Evolutionary conservation across 2,329 filamentous ascomycete genomes (phyloP), one percentile per base, ranked within the genome.

Genomic region (Aspergillus brunneoviolaceus): DNA sequence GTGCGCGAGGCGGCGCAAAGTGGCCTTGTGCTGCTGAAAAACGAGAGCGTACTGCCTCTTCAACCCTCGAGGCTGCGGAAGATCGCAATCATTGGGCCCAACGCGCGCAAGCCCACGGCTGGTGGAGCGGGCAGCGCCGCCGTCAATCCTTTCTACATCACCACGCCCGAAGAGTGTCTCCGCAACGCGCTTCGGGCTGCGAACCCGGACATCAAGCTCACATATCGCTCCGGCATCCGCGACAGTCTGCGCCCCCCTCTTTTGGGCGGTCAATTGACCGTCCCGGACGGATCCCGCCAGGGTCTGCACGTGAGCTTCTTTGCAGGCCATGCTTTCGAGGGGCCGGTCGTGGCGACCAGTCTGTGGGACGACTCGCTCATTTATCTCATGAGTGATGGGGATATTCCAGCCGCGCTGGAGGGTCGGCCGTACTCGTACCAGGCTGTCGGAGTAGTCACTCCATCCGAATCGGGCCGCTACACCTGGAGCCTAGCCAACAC

Each of bases 111-210:
- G 7, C 51, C 57, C 23, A 51, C 56, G 5, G 57, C 57, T 3
- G 51, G 56, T 19, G 60, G 60, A 7, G 29, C 27, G 4, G 60
- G 60, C 2, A 60, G 57, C 25, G 60, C 60, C 9, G 29, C 39
- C 29, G 53, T 60, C 12, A 57, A 60, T 11, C 57, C 60, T 5
- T 54, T 54, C n/a, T 60, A 62, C 19, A 14, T 35, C 14, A 57
- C 47, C 2, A 61, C 23, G 2, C 55, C 55, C 19, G 48, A 54
- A 31, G 56, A 58, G 5, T 58, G 55, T 5, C n/a, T 58, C 21
- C 9, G 48, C 10, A n/a, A n/a, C 29, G 51, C 51, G n/a, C 25
- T 12, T 27, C 33, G 11, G 11, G 10, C 33, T 35, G 33, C 33
- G 14, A 35, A 35, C 33, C 33, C 33, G 33, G 33, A 14, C 33